phyloP scores from a whole-genome alignment of 2,329 filamentous ascomycete genomes.

The Zymoseptoria crescenta region DNA sequence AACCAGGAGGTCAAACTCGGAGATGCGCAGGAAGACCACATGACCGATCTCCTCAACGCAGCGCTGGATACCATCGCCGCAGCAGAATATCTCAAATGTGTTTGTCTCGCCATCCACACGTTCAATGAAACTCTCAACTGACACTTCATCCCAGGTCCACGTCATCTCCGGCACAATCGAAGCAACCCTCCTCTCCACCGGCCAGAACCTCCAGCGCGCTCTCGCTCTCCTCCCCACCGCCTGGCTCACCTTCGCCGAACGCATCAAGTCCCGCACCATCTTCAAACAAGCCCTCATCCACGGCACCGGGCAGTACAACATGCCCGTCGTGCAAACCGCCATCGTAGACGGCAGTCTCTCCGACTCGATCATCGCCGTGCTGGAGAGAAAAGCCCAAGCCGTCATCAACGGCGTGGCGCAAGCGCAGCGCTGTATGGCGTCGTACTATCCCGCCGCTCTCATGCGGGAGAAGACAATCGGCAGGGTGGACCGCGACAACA shows the following conservation, averaged over 20 bases:
- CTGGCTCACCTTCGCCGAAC: slow-evolving; percentile 41
- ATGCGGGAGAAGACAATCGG: slow-evolving; percentile 21
- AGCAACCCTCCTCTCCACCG: slow-evolving; percentile 40
- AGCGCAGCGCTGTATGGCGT: slow-evolving; percentile 27
- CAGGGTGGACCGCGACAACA: slow-evolving; percentile 26
- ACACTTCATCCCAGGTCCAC: slow-evolving; percentile 15
- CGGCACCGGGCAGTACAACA: slow-evolving; percentile 36
- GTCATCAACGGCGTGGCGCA: slow-evolving; percentile 23
- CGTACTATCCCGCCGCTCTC: slow-evolving; percentile 27
- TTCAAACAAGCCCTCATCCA: slow-evolving; percentile 42
- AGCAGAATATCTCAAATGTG: slow-evolving; percentile 41
- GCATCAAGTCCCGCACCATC: slow-evolving; percentile 39
- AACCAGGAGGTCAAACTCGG: slow-evolving; percentile 35
- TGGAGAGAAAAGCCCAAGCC: slow-evolving; percentile 25
- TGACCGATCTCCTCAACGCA: slow-evolving; percentile 34
- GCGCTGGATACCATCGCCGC: slow-evolving; percentile 37
- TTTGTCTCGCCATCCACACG: slow-evolving; percentile 12
- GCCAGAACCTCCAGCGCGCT: slow-evolving; percentile 39
- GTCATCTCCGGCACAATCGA: slow-evolving; percentile 41
- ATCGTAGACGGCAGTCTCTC: slow-evolving; percentile 19
- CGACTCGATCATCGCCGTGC: slow-evolving; percentile 18
- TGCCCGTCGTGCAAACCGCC: slow-evolving; percentile 14
- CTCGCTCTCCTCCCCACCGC: slow-evolving; percentile 36
- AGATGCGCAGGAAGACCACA: slow-evolving; percentile 29
- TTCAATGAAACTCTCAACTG: not conserved